Conservation (phyloP, 345 rosid genomes). For the Aquilaria sinensis region DNA sequence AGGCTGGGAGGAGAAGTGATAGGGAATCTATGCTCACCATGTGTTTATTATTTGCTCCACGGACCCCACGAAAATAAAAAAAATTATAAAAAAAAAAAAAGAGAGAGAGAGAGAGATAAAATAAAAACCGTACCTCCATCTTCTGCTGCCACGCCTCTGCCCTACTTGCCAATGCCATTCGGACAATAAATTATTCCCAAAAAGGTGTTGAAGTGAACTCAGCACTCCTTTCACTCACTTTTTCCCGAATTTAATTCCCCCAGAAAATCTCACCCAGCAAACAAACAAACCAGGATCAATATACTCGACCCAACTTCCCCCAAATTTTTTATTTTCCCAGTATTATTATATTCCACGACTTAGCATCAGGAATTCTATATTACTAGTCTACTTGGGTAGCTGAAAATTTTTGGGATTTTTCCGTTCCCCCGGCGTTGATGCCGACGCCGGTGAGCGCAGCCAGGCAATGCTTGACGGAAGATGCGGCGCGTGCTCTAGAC, state of each 20-base stretch:
- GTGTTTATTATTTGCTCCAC: constrained; percentile 24
- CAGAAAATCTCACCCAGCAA: background rate
- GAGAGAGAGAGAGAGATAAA: no score
- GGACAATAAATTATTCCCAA: constrained; percentile 18
- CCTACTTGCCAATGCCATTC: background rate
- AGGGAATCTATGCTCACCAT: constrained; percentile 41
- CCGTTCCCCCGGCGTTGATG: constrained; percentile 33
- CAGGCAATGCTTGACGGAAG: constrained; percentile 61
- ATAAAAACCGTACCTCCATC: no score
- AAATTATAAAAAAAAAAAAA: no score
- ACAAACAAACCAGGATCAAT: background rate
- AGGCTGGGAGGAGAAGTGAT: constrained; percentile 15
- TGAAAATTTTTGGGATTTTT: background rate
- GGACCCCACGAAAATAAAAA: constrained; percentile 13
- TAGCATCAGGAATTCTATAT: background rate
- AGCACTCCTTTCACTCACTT: background rate
- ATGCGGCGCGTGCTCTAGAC: constrained; percentile 55
- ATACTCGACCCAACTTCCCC: background rate
- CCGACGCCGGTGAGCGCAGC: constrained; percentile 58
- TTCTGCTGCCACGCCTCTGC: background rate
- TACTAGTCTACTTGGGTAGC: no score
- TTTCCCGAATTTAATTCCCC: constrained; percentile 3
- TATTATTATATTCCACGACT: background rate
- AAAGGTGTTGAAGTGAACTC: constrained; percentile 27
- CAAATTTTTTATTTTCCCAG: background rate